phyloP scores from a whole-genome alignment of 306 rosid species.

The Erythrophleum fordii region DNA sequence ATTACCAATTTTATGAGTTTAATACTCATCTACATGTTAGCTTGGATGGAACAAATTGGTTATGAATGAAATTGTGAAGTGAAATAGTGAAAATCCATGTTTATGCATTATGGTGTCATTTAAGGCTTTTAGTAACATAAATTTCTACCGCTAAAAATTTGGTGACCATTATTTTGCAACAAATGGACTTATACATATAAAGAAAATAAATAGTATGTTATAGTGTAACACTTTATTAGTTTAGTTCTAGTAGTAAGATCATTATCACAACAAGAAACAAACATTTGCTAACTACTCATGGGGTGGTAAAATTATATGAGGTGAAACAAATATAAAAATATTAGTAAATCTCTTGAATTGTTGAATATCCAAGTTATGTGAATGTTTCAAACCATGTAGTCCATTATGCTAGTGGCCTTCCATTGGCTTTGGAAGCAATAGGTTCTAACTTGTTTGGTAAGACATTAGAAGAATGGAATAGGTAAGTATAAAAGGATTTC shows the following conservation, averaged over 20 bases:
- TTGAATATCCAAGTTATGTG: not conserved
- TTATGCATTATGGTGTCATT: too few species aligned
- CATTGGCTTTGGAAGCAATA: conserved; percentile 38
- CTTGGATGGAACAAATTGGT: too few species aligned
- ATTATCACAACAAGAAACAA: conserved; percentile 40
- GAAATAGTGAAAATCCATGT: too few species aligned
- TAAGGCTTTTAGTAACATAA: too few species aligned
- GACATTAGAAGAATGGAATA: conserved; percentile 3
- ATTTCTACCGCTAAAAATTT: too few species aligned
- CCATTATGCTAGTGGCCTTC: conserved; percentile 18
- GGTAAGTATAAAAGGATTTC: not conserved
- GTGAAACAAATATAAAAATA: not conserved
- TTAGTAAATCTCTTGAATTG: conserved; percentile 24
- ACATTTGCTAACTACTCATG: conserved; percentile 9
- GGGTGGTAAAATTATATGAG: conserved; percentile 16
- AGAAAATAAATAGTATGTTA: too few species aligned
- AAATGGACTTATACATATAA: too few species aligned
- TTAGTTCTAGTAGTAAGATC: conserved; percentile 35
- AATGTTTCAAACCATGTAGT: not conserved
- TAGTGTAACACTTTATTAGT: too few species aligned
- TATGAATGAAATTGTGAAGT: too few species aligned
- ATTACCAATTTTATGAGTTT: too few species aligned
- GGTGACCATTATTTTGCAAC: too few species aligned
- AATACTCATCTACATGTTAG: too few species aligned
- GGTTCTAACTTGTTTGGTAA: conserved; percentile 32